Base-by-base conservation (phyloP, 2,329 filamentous ascomycete genomes). In the Didymella sp. region DNA sequence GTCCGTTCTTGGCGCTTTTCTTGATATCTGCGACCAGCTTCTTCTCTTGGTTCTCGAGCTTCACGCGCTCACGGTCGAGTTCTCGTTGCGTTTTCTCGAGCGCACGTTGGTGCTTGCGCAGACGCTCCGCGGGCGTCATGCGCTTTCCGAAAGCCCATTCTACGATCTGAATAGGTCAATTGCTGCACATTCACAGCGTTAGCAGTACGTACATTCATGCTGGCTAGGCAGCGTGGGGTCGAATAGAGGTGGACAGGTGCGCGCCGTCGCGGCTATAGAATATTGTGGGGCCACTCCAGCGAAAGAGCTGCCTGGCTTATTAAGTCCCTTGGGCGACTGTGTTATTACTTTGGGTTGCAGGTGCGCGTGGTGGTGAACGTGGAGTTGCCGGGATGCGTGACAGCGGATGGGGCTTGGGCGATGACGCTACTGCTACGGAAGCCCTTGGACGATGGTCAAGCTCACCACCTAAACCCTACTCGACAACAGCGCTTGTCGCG, bases 111-210 rank as follows among this genome's bases (percentile, higher is more conserved):
- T 99, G 96, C 83, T 94, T 94, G 77, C 91, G 88, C 76, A 94
- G 83, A 76, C 91, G 89, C 84, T 95, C 90, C 22, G 92, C 92
- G 4, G 95, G 94, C 83, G 95, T 99, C 86, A 98, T 96, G 79
- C 95, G 95, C 86, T 97, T 98, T 67, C 95, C 95, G 75, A 99
- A 99, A 35, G 94, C 94, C 93, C 95, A 99, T 86, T 99, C 95
- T 61, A 99, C 86, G 75, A 98, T 91, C 91, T 97, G 55, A 69
- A n/a, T 64, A 62, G 56, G 56, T 56, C 25, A 57, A 45, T 11
- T 6, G 9, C 28, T 40, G 48, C 4, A 27, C n/a, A 31, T 4
- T 5, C 2, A 22, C 21, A 40, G 17, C 33, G 24, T 13, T 22
- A 17, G 7, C 13, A 22, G 30, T 27, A 70, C 82, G 59, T 70